Evolutionary conservation across 805 yeast genomes (phyloP), one percentile per base, ranked within the genome.

Genomic region (Clavispora fructus): DNA sequence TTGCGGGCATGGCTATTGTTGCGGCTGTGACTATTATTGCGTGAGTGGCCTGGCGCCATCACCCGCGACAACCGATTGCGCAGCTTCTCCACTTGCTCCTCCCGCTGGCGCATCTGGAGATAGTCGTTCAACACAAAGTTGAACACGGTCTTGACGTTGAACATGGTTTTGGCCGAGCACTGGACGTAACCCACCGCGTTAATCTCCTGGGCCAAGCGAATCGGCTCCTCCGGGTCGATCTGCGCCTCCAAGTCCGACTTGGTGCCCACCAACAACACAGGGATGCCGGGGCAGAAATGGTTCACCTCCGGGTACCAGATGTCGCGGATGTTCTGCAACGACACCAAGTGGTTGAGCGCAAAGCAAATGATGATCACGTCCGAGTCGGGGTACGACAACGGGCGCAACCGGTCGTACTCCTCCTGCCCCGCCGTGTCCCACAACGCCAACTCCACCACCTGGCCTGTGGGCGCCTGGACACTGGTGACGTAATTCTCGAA

Each of bases 371-470:
- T 68, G 14, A 89, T 64, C 1, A 89, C 68, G 61, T 88, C 87
- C 3, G 84, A 87, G 54, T 87, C 95, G 6, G 91, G 84, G 59
- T 88, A 88, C 38, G 85, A 75, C 41, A 89, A 69, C 1, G 95
- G 94, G 50, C 96, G 71, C 46, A 87, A 67, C 44, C 95, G 69
- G 60, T 84, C 91, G 59, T 85, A 87, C 62, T 86, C 94, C 64
- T 87, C 95, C 65, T 87, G 94, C 3, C 95, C 94, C 0, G 95
- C 95, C 0, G 95, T 87, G 61, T 88, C 96, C 95, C 95, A 87
- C 28, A 87, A 64, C 0, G 88, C 87, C 53, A 88, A 64, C 58
- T 84, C 90, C 17, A 85, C 73, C 65, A 87, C 80, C 69, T 92
- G 86, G 42, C 95, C 95, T 60, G 86, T 92, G 6, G 77, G 76